These are phyloP conservation scores for Xylaria sp. DNA, from an alignment of 2,329 filamentous ascomycete species.

Conservation along the genomic window DNA sequence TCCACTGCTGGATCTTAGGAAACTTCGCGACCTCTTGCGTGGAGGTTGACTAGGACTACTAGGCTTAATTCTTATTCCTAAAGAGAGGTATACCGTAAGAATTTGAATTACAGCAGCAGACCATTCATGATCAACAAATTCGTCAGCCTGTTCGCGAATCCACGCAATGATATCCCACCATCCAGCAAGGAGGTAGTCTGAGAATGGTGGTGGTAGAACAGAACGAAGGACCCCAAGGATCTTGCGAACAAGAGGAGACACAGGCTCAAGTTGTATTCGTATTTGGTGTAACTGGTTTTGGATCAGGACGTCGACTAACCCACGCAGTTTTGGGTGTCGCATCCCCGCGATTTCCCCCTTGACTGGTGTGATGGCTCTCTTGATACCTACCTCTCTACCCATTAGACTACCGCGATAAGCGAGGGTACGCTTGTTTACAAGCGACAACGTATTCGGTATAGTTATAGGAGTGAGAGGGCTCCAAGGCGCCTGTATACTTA, in stretches of 20 bases:
- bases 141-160: constrained; percentile 63
- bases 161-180: constrained; percentile 82
- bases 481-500: constrained; percentile 82
- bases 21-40: constrained; percentile 43
- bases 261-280: constrained; percentile 73
- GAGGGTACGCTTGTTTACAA: constrained; percentile 69
- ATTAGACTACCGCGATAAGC: constrained; percentile 64
- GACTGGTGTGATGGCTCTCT: constrained; percentile 59
- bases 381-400: constrained; percentile 62
- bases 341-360: constrained; percentile 64
- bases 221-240: constrained; percentile 72
- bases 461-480: constrained; percentile 74
- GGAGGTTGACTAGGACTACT: constrained; percentile 39
- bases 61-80: constrained; percentile 56
- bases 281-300: constrained; percentile 74
- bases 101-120: constrained; percentile 73
- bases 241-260: constrained; percentile 69
- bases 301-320: constrained; percentile 74
- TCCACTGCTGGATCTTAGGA: constrained; percentile 49
- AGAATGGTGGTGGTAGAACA: constrained; percentile 68
- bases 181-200: constrained; percentile 70
- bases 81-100: constrained; percentile 70
- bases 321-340: constrained; percentile 67
- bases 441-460: constrained; percentile 66
- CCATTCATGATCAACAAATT: constrained; percentile 71